phyloP scores from a whole-genome alignment of 306 rosid genomes.

The Cucumis cinereus region DNA sequence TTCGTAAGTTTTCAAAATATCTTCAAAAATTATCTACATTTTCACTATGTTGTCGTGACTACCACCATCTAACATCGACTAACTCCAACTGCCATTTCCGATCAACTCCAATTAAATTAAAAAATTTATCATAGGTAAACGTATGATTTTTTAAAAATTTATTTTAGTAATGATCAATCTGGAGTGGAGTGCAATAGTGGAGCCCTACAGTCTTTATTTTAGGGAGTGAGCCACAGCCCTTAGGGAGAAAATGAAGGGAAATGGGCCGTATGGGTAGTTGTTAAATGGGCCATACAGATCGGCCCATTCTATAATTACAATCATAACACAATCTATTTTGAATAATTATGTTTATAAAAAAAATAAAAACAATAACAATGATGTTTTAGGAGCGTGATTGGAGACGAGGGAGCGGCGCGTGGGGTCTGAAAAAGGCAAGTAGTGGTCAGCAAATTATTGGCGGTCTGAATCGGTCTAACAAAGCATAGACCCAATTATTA shows the following conservation, averaged over 20 bases:
- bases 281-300: neutral
- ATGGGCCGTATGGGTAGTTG: neutral
- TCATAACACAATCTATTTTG: neutral
- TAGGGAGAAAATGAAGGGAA: neutral
- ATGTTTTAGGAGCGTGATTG: neutral
- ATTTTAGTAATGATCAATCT: neutral
- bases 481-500: neutral
- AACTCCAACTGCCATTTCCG: too few relatives aligned
- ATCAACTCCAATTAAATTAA: too few relatives aligned
- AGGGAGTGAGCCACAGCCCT: neutral
- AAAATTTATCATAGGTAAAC: too few relatives aligned
- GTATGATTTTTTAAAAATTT: too few relatives aligned
- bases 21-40: too few relatives aligned
- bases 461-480: neutral
- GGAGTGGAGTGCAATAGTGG: neutral
- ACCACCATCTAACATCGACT: too few relatives aligned
- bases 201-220: neutral
- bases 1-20: too few relatives aligned
- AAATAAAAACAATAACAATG: neutral
- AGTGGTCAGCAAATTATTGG: constrained; percentile 1
- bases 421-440: neutral
- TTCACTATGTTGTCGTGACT: too few relatives aligned
- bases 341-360: neutral
- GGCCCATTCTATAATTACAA: neutral
- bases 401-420: neutral